Conservation (phyloP, 2,329 filamentous ascomycete species). For the Gnomoniopsis smithogilvyi region DNA sequence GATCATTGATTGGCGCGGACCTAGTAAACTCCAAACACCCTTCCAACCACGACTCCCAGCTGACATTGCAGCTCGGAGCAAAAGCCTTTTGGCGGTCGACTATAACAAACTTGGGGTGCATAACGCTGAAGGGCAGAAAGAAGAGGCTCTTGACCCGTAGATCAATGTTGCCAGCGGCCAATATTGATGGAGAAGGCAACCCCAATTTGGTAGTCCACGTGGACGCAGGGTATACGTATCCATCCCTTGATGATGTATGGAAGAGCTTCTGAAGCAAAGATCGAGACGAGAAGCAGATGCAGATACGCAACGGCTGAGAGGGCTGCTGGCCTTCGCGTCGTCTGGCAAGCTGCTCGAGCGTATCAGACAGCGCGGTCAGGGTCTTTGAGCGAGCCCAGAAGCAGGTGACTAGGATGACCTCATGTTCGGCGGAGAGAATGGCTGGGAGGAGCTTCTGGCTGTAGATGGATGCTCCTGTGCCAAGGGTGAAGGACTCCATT, state of each 20-base stretch:
- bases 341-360: conserved; percentile 57
- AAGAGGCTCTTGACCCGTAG: conserved; percentile 75
- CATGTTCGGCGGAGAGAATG: conserved; percentile 56
- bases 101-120: conserved; percentile 82
- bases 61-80: conserved; percentile 79
- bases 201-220: conserved; percentile 62
- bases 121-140: conserved; percentile 76
- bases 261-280: conserved; percentile 72
- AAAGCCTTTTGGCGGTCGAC: conserved; percentile 65
- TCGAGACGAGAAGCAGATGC: conserved; percentile 73
- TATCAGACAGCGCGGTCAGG: conserved; percentile 51
- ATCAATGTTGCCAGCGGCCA: conserved; percentile 59
- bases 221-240: conserved; percentile 57
- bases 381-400: conserved; percentile 73
- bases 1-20: conserved; percentile 40
- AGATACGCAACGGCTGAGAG: conserved; percentile 49
- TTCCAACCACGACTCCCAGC: conserved; percentile 87
- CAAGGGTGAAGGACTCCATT: conserved; percentile 45
- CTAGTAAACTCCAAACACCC: conserved; percentile 61
- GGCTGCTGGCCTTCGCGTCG: conserved; percentile 7
- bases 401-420: conserved; percentile 75
- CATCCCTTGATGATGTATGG: conserved; percentile 61
- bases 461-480: conserved; percentile 57
- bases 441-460: conserved; percentile 56
- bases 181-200: conserved; percentile 51